Conservation (phyloP, 306 rosid species). For the Prinsepia uniflora region DNA sequence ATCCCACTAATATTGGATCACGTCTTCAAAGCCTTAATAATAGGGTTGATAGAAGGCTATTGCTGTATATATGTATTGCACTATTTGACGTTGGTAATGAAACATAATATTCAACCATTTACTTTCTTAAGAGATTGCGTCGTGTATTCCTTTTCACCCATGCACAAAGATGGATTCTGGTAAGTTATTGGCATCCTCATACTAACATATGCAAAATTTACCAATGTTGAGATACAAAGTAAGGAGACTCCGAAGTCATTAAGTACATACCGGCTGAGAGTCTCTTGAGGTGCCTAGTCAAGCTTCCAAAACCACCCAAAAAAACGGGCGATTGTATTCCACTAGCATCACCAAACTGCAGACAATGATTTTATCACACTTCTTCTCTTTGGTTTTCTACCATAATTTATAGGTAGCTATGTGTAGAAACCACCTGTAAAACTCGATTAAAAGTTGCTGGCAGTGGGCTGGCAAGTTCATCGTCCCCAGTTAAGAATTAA, state of each 20-base stretch:
- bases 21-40: no score
- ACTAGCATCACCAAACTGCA: constrained; percentile 94
- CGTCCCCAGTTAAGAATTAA: constrained; percentile 26
- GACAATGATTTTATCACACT: constrained; percentile 29
- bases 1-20: no score
- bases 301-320: constrained; percentile 93
- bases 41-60: no score
- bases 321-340: constrained; percentile 96
- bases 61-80: no score
- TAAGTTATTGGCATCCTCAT: constrained; percentile 8
- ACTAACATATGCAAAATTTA: constrained; percentile 10
- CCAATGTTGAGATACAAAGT: background rate
- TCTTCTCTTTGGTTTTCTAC: constrained; percentile 24
- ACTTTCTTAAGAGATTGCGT: no score
- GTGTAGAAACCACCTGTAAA: constrained; percentile 61
- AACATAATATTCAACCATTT: no score
- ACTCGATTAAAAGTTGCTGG: constrained; percentile 80
- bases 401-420: constrained; percentile 27
- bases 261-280: constrained; percentile 51
- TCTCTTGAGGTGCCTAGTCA: constrained; percentile 90
- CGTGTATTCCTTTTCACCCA: constrained; percentile 65
- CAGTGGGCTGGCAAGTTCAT: constrained; percentile 60
- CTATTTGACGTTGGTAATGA: no score
- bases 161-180: constrained; percentile 19
- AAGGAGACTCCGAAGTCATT: background rate